Evolutionary conservation across 1,139 yeast genomes (phyloP).

Genomic region (Pichia sp.): DNA sequence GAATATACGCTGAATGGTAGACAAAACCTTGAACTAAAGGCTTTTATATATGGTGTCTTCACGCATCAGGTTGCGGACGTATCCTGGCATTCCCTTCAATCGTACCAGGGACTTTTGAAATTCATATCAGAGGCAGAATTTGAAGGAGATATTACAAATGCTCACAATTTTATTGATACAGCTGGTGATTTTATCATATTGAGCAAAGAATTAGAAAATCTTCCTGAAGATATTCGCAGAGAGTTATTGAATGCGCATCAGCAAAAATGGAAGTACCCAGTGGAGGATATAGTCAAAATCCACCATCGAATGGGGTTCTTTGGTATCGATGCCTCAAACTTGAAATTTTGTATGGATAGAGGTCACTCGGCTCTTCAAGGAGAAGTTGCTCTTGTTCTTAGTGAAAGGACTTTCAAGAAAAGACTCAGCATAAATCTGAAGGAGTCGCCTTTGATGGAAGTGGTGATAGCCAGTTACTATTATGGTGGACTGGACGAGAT

Average conservation of each 20-base stretch:
- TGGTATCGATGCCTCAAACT: slow-evolving; percentile 22
- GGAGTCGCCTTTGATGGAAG: slow-evolving; percentile 37
- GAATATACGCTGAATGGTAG: slow-evolving; percentile 23
- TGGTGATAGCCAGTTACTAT: slow-evolving; percentile 37
- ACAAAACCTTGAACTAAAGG: slow-evolving; percentile 29
- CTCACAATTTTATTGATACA: slow-evolving; percentile 47
- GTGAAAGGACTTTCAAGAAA: slow-evolving; percentile 12
- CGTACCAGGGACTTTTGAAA: slow-evolving; percentile 43
- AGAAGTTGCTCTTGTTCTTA: slow-evolving; percentile 28
- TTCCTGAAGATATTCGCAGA: slow-evolving; percentile 16
- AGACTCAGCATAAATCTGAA: slow-evolving; percentile 7
- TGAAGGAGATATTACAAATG: slow-evolving; percentile 36
- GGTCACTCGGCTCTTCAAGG: slow-evolving; percentile 43
- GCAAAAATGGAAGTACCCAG: slow-evolving; percentile 40
- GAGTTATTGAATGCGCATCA: slow-evolving; percentile 24
- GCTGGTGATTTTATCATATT: slow-evolving; percentile 52
- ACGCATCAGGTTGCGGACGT: slow-evolving; percentile 55
- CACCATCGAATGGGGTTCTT: slow-evolving; percentile 29
- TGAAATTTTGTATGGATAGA: slow-evolving; percentile 41
- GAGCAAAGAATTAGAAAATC: slow-evolving; percentile 29
- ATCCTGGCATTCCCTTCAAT: slow-evolving; percentile 55
- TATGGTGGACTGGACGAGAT: slow-evolving; percentile 48
- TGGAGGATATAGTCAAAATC: slow-evolving; percentile 31
- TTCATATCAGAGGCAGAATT: slow-evolving; percentile 41
- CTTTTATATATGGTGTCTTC: slow-evolving; percentile 47